Percentiles rank a stretch among this genome's conserved stretches.
Evolutionary conservation across 2,329 filamentous ascomycete genomes (phyloP).

Genomic region (Aspergillus calidoustus): DNA sequence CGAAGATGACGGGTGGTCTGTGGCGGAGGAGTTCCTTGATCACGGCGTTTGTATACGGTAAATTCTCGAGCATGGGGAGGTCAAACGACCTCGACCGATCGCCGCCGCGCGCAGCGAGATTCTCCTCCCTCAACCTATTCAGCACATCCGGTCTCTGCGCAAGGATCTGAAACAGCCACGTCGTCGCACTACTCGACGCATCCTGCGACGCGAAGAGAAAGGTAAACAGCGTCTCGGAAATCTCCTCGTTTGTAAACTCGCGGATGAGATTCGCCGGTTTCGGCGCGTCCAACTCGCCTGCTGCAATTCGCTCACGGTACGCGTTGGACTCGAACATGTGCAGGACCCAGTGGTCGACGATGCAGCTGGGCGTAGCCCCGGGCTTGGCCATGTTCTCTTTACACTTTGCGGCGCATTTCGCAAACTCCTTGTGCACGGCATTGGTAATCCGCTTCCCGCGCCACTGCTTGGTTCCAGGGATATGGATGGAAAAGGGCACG

Average conservation of each 20-base stretch:
- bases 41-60: conserved; percentile 58
- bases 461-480: conserved; percentile 88
- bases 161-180: conserved; percentile 58
- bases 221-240: conserved; percentile 57
- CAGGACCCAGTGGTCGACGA: conserved; percentile 86
- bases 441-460: conserved; percentile 86
- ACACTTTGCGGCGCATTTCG: conserved; percentile 82
- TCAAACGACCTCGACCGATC: conserved; percentile 49
- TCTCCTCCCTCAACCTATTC: conserved; percentile 52
- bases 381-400: conserved; percentile 77
- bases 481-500: conserved; percentile 75
- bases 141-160: conserved; percentile 58
- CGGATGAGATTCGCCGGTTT: conserved; percentile 53
- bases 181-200: conserved; percentile 58
- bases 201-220: conserved; percentile 61
- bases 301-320: conserved; percentile 73
- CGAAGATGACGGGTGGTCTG: conserved; percentile 59
- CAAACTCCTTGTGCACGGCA: conserved; percentile 80
- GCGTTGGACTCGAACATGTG: conserved; percentile 78
- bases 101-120: conserved; percentile 50
- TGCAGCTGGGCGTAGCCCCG: conserved; percentile 78
- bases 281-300: conserved; percentile 54
- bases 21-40: conserved; percentile 59
- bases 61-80: conserved; percentile 53
- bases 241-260: conserved; percentile 56